Base-by-base conservation (phyloP, 2,329 filamentous ascomycete species). In the Xylariomycetidae sp. region DNA sequence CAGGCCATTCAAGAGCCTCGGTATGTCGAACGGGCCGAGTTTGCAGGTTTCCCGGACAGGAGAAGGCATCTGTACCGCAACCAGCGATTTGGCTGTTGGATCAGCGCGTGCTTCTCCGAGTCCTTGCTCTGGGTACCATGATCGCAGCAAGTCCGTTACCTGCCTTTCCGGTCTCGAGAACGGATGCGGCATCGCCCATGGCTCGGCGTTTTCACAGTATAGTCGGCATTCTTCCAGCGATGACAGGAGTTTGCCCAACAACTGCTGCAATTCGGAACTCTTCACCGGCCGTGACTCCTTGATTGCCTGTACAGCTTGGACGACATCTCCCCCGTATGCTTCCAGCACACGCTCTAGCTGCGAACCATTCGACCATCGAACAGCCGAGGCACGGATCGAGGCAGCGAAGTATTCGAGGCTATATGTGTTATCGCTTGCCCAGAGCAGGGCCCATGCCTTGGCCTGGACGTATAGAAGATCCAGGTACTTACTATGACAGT, bases 261-360 rank as follows among this genome's bases (percentile, higher is more conserved):
- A 19, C 2, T 19, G 20, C 17, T 50, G 29, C 1, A 61, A 46
- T 0, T 42, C 34, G 7, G 38, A 22, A 2, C 28, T 42, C 1
- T 40, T 28, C 2, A 44, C 32, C 3, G 50, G 47, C 3, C 38
- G 42, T 2, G 45, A 44, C 28, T 63, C 59, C 28, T 61, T 62
- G 13, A 61, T 42, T 2, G 59, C 56, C 29, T 62, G 56, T 13
- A 60, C 44, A 6, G 58, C 54, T 33, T 63, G 59, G 4, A 62
- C 54, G 19, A 61, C 48, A 30, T 62, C 59, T 17, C 57, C 58
- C 25, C 49, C 49, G 19, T 59, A 52, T 2, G 30, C 37, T 7
- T 47, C 48, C 4, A 61, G 38, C 2, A 39, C 24, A n/a, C 17
- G 25, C 19, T 42, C 39, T 4, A 58, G 34, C 5, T 47, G 31